Evolutionary conservation across 352 stramenopile species (phyloP).

Genomic region (Phytophthora boehmeriae): DNA sequence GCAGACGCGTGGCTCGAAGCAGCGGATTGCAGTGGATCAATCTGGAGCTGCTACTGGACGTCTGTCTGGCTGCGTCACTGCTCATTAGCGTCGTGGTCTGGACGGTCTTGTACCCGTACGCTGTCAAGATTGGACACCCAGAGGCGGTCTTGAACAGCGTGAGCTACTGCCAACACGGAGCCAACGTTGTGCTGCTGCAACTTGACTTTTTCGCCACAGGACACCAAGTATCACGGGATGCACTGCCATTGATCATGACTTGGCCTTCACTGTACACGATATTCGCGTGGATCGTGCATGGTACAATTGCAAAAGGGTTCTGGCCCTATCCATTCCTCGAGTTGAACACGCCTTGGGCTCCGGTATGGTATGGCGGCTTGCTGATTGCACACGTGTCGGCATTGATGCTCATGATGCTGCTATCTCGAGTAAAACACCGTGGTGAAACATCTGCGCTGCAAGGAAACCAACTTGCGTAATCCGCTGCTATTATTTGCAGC

Average conservation of each 20-base stretch:
- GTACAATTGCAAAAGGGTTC: conserved; percentile 63
- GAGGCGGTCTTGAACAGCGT: conserved; percentile 74
- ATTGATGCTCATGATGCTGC: conserved; percentile 43
- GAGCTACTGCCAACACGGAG: conserved; percentile 82
- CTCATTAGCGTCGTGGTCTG: conserved; percentile 79
- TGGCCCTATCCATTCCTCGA: conserved; percentile 87
- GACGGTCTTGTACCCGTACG: conserved; percentile 78
- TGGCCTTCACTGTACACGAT: conserved; percentile 73
- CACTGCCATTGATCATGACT: conserved; percentile 61
- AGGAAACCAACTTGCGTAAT: conserved; percentile 2
- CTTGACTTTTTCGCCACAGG: conserved; percentile 64
- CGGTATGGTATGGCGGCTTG: conserved; percentile 72
- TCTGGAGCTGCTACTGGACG: conserved; percentile 69
- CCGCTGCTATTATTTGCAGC: background rate
- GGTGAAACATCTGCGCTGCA: conserved; percentile 4
- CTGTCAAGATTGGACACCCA: conserved; percentile 42
- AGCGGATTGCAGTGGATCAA: conserved; percentile 51
- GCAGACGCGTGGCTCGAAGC: conserved; percentile 14
- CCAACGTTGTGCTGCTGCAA: conserved; percentile 74
- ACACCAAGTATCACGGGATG: conserved; percentile 59
- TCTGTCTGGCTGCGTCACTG: conserved; percentile 66
- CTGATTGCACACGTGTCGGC: conserved; percentile 53
- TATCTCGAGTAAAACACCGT: conserved; percentile 56
- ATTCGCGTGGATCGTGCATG: conserved; percentile 82
- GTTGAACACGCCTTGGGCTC: conserved; percentile 71